Evolutionary conservation across 1,284 basidiomycete species (phyloP).

Genomic region (Boletus smithii): DNA sequence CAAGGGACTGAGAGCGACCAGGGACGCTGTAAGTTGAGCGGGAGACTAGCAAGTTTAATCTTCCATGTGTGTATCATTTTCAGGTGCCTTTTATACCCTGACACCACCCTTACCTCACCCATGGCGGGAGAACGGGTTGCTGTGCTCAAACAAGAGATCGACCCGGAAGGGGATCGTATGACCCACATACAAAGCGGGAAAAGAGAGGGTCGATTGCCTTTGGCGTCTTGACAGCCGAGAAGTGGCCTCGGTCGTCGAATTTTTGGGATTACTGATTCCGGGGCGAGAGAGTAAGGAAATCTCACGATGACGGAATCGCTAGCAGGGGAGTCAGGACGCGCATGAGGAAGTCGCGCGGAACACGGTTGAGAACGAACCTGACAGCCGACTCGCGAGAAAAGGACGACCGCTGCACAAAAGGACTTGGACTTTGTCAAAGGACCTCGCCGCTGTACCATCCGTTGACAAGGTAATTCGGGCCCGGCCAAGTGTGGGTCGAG

Average conservation of each 20-base stretch:
- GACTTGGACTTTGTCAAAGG: too few relatives aligned
- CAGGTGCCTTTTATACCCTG: conserved; percentile 26
- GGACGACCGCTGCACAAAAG: background rate
- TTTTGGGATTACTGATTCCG: conserved; percentile 21
- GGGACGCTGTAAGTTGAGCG: conserved; percentile 1
- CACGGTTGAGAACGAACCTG: conserved; percentile 7
- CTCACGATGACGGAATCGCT: conserved; percentile 21
- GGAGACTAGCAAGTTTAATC: conserved; percentile 1
- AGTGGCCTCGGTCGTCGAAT: conserved; percentile 12
- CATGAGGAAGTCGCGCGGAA: conserved; percentile 26
- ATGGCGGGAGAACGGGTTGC: conserved; percentile 21
- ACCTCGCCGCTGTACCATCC: too few relatives aligned
- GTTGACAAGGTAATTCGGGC: too few relatives aligned
- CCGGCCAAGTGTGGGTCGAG: too few relatives aligned
- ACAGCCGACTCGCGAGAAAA: conserved; percentile 5
- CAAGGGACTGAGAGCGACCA: background rate
- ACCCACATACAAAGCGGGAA: conserved; percentile 16
- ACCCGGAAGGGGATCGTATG: conserved; percentile 31
- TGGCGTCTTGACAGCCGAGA: conserved; percentile 19
- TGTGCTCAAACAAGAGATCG: conserved; percentile 26
- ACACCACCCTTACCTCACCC: conserved; percentile 32
- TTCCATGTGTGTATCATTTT: conserved; percentile 10
- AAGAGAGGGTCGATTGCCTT: conserved; percentile 25
- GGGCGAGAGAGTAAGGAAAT: conserved; percentile 6
- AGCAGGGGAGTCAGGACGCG: conserved; percentile 4